phyloP scores from a whole-genome alignment of 176 grass and related monocot species.

The Triticum timopheevii region DNA sequence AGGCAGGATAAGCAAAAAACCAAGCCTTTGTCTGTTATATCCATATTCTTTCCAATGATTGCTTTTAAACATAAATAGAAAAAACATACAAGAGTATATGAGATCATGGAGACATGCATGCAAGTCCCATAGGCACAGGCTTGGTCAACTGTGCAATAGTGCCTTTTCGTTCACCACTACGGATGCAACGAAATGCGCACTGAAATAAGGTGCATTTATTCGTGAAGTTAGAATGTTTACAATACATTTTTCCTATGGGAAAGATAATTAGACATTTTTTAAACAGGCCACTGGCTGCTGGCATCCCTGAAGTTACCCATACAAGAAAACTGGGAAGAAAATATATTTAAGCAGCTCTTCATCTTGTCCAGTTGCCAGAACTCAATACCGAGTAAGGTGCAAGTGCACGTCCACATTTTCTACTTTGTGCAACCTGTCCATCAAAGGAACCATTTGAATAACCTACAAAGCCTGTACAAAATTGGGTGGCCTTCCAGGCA shows the following conservation, averaged over 20 bases:
- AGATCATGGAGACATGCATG: no score
- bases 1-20: no score
- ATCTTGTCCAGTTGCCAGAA: slow-evolving; percentile 81
- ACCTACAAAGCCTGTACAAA: slow-evolving; percentile 36
- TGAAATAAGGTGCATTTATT: no score
- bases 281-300: not conserved
- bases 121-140: no score
- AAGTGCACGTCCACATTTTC: slow-evolving; percentile 57
- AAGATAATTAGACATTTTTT: not conserved
- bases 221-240: not conserved
- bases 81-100: no score
- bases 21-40: no score
- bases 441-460: slow-evolving; percentile 85
- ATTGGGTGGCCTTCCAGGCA: no score
- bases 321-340: slow-evolving; percentile 71
- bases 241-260: not conserved
- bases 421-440: slow-evolving; percentile 88
- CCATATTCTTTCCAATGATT: no score
- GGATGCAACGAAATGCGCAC: no score
- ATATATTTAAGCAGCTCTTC: slow-evolving; percentile 81
- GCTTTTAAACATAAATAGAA: no score
- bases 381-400: slow-evolving; percentile 75
- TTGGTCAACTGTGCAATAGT: no score
- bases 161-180: no score
- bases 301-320: slow-evolving; percentile 45